Conservation (phyloP, 176 grass and related monocot species). For the Oropetium thomaeum region DNA sequence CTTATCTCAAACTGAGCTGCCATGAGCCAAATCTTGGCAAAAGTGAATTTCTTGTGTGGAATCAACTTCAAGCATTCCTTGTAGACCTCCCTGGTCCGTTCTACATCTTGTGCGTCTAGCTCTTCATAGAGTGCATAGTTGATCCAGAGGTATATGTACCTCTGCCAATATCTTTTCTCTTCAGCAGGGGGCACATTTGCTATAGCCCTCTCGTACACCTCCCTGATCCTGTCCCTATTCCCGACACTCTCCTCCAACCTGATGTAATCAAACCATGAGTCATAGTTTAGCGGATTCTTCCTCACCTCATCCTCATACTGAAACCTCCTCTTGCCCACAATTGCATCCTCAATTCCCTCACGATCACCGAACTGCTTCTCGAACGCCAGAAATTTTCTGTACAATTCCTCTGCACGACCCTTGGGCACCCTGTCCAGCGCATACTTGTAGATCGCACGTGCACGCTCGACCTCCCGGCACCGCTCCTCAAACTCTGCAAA, state of each 20-base stretch:
- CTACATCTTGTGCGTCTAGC: constrained; percentile 65
- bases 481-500: constrained; percentile 88
- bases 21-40: constrained; percentile 87
- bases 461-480: constrained; percentile 56
- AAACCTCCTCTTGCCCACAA: constrained; percentile 67
- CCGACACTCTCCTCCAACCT: constrained; percentile 72
- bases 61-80: constrained; percentile 68
- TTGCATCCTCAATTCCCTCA: constrained; percentile 62
- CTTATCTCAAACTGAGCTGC: constrained; percentile 80
- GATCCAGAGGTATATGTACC: constrained; percentile 88
- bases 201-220: constrained; percentile 82
- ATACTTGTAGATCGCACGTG: constrained; percentile 68
- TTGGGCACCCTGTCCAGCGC: constrained; percentile 68
- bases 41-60: constrained; percentile 83
- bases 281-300: constrained; percentile 84
- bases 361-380: constrained; percentile 69
- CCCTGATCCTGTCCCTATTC: constrained; percentile 61
- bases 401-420: constrained; percentile 68
- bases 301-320: constrained; percentile 86
- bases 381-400: constrained; percentile 67
- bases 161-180: constrained; percentile 86
- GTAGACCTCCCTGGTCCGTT: constrained; percentile 66
- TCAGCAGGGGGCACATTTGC: constrained; percentile 74
- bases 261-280: constrained; percentile 89
- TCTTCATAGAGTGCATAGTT: constrained; percentile 90